Evolutionary conservation across 106 monocot genomes (phyloP).

Genomic region (Apostasia shenzhenica): DNA sequence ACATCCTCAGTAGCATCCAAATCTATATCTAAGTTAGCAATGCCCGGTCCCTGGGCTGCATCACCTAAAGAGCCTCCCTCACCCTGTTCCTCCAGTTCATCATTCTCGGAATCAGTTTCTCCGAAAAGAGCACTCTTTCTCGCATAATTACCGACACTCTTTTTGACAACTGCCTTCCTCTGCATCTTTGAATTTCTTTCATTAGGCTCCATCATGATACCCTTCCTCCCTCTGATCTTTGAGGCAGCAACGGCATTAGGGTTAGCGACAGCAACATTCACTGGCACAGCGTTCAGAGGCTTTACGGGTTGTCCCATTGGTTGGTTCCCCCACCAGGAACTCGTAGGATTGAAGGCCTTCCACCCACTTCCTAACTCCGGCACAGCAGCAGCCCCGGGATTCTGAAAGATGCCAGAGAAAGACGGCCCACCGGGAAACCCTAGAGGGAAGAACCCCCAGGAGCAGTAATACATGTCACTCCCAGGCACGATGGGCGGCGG

Average conservation of each 20-base stretch:
- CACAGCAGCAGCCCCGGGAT: not conserved
- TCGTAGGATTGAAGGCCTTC: conserved; percentile 2
- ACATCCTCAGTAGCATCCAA: conserved; percentile 9
- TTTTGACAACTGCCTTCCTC: conserved; percentile 5
- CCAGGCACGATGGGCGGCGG: conserved; percentile 64
- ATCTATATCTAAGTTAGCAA: conserved; percentile 8
- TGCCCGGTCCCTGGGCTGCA: conserved; percentile 4
- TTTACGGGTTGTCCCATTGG: not conserved
- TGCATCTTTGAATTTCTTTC: not conserved
- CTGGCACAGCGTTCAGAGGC: conserved; percentile 7
- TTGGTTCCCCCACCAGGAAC: not conserved
- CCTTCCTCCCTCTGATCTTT: not conserved
- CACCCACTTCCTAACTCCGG: not conserved
- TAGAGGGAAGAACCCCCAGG: conserved; percentile 71
- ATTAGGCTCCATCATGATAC: not conserved
- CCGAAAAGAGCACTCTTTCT: conserved; percentile 8
- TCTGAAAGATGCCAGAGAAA: not conserved
- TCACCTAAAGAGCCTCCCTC: not conserved
- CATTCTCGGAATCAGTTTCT: conserved; percentile 4
- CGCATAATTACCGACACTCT: conserved; percentile 7
- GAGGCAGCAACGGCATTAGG: not conserved
- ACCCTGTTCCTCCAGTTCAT: not conserved
- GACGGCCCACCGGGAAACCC: conserved; percentile 18
- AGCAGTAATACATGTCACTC: conserved; percentile 67
- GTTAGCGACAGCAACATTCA: not conserved